phyloP scores from a whole-genome alignment of 2,329 filamentous ascomycete genomes.

The Fusarium marasasianum region DNA sequence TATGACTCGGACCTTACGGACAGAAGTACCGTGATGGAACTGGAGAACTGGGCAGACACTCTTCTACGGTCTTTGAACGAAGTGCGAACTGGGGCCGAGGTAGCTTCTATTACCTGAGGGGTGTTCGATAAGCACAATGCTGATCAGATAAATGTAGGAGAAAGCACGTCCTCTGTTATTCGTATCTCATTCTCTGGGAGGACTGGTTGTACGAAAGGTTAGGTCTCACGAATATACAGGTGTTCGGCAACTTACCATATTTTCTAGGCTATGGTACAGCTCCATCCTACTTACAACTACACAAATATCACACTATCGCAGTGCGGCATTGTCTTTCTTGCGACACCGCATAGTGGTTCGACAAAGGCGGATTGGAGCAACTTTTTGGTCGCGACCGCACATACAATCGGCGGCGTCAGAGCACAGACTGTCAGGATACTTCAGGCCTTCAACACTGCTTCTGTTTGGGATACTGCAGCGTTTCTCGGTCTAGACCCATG shows the following conservation, averaged over 20 bases:
- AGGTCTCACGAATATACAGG: too few species aligned
- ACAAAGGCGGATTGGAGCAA: fast-evolving
- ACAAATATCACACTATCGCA: too few species aligned
- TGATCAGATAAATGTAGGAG: neutral
- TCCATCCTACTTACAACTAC: too few species aligned
- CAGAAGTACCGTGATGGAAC: fast-evolving
- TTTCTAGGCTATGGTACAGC: too few species aligned
- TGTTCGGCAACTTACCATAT: too few species aligned
- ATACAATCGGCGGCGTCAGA: fast-evolving
- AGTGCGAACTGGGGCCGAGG: neutral
- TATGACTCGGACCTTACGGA: fast-evolving
- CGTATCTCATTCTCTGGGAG: neutral
- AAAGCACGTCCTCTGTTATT: fast-evolving
- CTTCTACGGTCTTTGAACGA: neutral
- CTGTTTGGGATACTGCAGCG: neutral
- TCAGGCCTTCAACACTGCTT: fast-evolving
- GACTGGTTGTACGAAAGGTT: neutral
- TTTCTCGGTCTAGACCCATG: fast-evolving
- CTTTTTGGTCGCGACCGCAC: fast-evolving
- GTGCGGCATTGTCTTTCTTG: fast-evolving
- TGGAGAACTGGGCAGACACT: fast-evolving
- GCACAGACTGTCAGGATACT: fast-evolving
- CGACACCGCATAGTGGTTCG: fast-evolving
- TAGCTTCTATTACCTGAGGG: too few species aligned
- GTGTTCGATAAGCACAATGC: too few species aligned